Base-by-base conservation (phyloP, 2,329 filamentous ascomycete genomes). In the Venturia carpophila region DNA sequence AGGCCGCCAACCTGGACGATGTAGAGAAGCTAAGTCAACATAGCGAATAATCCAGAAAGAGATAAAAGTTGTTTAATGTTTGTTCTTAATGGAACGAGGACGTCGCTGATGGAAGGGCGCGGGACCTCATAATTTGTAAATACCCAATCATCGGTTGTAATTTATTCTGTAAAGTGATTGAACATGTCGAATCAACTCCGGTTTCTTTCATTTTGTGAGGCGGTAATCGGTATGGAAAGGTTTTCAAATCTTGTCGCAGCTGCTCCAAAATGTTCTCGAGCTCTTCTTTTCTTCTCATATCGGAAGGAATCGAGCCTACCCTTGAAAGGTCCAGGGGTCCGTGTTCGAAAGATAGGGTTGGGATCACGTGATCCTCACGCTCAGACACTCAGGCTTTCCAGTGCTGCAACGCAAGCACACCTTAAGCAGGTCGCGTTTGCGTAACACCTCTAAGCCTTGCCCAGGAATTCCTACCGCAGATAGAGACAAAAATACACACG, bases 21-120 rank as follows among this genome's bases (percentile, higher is more conserved):
- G 63, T 60, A 30, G 63, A 64, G 63, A 63, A 63, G 61, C 39
- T 41, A 11, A 39, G 24, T 17, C 21, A 39, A 30, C 21, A 62
- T n/a, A 62, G 42, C 60, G 60, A 34, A 43, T 63, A 17, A 58
- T 27, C 24, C 21, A 11, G 15, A 10, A 5, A 58, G 11, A 9
- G 30, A 7, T n/a, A 27, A 37, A n/a, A n/a, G 27, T 37, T 30
- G 52, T 58, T 37, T 39, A 37, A 58, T 58, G 52, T 58, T 58
- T 58, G 52, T n/a, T 58, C 17, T 17, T 58, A 58, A 37, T 58
- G 30, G 6, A 19, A 27, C 10, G 21, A 15, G 15, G 9, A 13
- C 24, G 45, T 21, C 1, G 21, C 9, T 11, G 15, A 24, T 49
- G 45, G 6, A 11, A 27, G 5, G 47, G 21, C 47, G 24, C 11